Percentiles rank a stretch among this genome's conserved stretches.
Conservation (phyloP, 169 alveolate genomes). For the Condylostoma magnum region DNA sequence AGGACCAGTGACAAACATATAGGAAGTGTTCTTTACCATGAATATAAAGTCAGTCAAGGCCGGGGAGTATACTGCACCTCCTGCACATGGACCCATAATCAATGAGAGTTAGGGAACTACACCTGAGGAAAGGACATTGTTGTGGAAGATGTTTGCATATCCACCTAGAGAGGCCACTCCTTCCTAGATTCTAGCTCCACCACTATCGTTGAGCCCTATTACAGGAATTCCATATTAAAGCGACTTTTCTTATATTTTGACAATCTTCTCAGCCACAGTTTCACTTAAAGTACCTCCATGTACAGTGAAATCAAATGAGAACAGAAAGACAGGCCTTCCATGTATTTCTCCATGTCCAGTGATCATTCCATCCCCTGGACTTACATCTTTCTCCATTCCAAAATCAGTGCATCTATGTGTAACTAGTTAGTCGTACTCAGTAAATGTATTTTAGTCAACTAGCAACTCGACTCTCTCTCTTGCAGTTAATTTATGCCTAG, state of each 20-base stretch:
- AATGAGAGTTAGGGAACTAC: slow-evolving; percentile 59
- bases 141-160: slow-evolving; percentile 57
- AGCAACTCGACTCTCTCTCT: slow-evolving; percentile 52
- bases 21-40: slow-evolving; percentile 56
- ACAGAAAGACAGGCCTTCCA: slow-evolving; percentile 44
- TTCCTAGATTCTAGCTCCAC: slow-evolving; percentile 69
- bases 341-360: slow-evolving; percentile 58
- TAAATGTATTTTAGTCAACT: slow-evolving; percentile 43
- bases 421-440: slow-evolving; percentile 48
- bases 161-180: slow-evolving; percentile 60
- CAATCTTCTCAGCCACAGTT: slow-evolving; percentile 52
- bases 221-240: slow-evolving; percentile 52
- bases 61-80: slow-evolving; percentile 68
- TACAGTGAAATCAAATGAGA: slow-evolving; percentile 56
- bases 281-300: slow-evolving; percentile 60
- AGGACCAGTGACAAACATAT: slow-evolving; percentile 69
- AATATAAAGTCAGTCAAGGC: slow-evolving; percentile 58
- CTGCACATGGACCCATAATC: slow-evolving; percentile 68
- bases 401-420: slow-evolving; percentile 57
- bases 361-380: slow-evolving; percentile 55
- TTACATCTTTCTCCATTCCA: slow-evolving; percentile 55
- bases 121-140: slow-evolving; percentile 56
- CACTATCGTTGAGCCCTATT: slow-evolving; percentile 52
- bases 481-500: slow-evolving; percentile 46
- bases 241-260: slow-evolving; percentile 56